Evolutionary conservation across 2,329 filamentous ascomycete genomes (phyloP).

Genomic region (Fusarium veterinarium): DNA sequence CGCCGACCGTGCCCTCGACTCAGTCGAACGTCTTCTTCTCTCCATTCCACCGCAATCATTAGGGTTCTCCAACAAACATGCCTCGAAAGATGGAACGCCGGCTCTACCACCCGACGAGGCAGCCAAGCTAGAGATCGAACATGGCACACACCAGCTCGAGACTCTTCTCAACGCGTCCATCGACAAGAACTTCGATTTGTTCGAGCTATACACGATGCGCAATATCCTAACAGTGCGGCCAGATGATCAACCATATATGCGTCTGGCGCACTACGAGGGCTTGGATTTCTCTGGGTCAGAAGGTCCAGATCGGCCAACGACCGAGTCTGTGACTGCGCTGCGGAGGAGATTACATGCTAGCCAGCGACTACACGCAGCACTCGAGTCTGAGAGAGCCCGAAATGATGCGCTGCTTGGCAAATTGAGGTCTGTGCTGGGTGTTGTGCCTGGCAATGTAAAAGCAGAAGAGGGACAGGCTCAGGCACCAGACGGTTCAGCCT

Average conservation of each 20-base stretch:
- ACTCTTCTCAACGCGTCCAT: slow-evolving; percentile 84
- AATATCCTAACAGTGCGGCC: slow-evolving; percentile 80
- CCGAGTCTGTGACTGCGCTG: slow-evolving; percentile 77
- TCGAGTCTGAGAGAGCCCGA: slow-evolving; percentile 75
- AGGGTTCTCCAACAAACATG: slow-evolving; percentile 74
- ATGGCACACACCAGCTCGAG: slow-evolving; percentile 86
- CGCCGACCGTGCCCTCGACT: slow-evolving; percentile 88
- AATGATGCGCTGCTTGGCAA: slow-evolving; percentile 78
- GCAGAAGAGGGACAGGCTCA: slow-evolving; percentile 37
- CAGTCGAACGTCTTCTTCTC: slow-evolving; percentile 85
- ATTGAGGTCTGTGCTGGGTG: slow-evolving; percentile 62
- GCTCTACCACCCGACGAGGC: slow-evolving; percentile 55
- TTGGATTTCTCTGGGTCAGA: slow-evolving; percentile 57
- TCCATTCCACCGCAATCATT: slow-evolving; percentile 78
- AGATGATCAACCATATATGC: slow-evolving; percentile 81
- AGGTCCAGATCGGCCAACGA: slow-evolving; percentile 59
- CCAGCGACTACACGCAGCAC: slow-evolving; percentile 76
- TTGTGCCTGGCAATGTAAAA: slow-evolving; percentile 44
- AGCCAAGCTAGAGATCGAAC: slow-evolving; percentile 78
- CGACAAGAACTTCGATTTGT: slow-evolving; percentile 86
- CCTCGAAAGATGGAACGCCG: slow-evolving; percentile 50
- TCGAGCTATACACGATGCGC: slow-evolving; percentile 89
- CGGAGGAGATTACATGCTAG: slow-evolving; percentile 81
- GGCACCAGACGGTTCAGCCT: slow-evolving; percentile 45
- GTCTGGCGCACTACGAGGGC: slow-evolving; percentile 85